These are phyloP conservation scores for Penicillium sp. DNA, from an alignment of 2,329 filamentous ascomycete genomes.

Conservation along the genomic window DNA sequence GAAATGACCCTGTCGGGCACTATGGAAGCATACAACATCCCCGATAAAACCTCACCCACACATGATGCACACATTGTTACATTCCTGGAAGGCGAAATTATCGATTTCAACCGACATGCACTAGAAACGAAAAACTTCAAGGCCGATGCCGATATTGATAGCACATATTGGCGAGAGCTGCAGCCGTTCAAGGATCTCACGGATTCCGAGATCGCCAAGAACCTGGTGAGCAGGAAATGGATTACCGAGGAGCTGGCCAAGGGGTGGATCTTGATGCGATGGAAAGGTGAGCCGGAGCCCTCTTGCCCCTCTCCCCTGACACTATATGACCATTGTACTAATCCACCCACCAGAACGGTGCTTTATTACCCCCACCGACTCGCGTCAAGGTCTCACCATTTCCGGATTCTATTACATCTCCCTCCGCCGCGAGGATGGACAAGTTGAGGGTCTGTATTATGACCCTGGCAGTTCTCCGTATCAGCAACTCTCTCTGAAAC, in stretches of 20 bases:
- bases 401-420: conserved; percentile 58
- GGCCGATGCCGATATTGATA: conserved; percentile 51
- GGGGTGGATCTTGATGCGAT: conserved; percentile 56
- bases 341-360: conserved; percentile 45
- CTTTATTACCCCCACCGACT: conserved; percentile 53
- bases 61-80: conserved; percentile 61
- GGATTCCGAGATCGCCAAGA: conserved; percentile 50
- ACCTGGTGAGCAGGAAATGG: conserved; percentile 50
- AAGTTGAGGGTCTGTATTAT: conserved; percentile 55
- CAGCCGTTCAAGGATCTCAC: conserved; percentile 52
- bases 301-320: not conserved
- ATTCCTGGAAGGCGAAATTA: conserved; percentile 70
- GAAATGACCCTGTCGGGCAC: conserved; percentile 68
- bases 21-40: conserved; percentile 73
- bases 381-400: conserved; percentile 53
- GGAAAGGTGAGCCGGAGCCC: conserved; percentile 48
- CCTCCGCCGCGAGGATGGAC: conserved; percentile 49
- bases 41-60: conserved; percentile 52
- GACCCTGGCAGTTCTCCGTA: conserved; percentile 56
- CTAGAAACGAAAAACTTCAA: conserved; percentile 54
- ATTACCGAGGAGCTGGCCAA: conserved; percentile 45
- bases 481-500: conserved; percentile 51
- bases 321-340: conserved; percentile 6
- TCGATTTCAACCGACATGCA: conserved; percentile 62
- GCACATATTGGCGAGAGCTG: conserved; percentile 54